Conservation (phyloP, 2,329 filamentous ascomycete genomes). For the Cercospora zeae-maydis region DNA sequence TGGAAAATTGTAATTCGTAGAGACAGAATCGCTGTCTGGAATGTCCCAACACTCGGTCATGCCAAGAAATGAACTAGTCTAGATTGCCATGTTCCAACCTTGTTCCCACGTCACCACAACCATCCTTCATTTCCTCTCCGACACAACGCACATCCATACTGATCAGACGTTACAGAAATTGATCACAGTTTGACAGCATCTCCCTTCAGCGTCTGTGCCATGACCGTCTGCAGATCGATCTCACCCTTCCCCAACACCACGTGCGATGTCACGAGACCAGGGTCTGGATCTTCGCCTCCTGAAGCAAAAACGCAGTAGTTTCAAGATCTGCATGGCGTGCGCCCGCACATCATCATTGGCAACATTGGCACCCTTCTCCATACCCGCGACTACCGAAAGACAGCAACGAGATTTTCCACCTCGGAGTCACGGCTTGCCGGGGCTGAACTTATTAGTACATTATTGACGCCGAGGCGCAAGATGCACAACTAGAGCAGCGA, state of each 20-base stretch:
- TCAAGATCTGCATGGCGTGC: background rate
- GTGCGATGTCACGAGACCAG: background rate
- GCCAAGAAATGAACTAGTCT: background rate
- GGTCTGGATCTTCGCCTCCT: background rate
- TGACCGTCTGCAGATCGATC: no score
- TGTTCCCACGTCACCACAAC: background rate
- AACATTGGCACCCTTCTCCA: background rate
- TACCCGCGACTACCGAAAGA: conserved; percentile 1
- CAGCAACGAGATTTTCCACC: background rate
- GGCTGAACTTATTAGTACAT: no score
- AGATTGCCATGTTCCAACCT: background rate
- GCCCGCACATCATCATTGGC: background rate
- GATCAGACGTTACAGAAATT: background rate
- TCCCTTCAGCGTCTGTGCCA: no score
- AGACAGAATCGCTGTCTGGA: background rate
- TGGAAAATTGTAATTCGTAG: background rate
- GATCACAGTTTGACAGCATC: background rate
- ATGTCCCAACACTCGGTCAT: background rate
- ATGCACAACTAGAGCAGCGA: background rate
- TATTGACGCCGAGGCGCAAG: background rate
- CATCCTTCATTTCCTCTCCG: background rate
- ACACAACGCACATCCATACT: background rate
- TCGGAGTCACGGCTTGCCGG: conserved; percentile 1
- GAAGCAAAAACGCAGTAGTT: background rate
- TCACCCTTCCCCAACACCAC: background rate